Evolutionary conservation across 2,329 filamentous ascomycete genomes (phyloP), one percentile per base, ranked within the genome.

Genomic region (Fusarium zealandicum): DNA sequence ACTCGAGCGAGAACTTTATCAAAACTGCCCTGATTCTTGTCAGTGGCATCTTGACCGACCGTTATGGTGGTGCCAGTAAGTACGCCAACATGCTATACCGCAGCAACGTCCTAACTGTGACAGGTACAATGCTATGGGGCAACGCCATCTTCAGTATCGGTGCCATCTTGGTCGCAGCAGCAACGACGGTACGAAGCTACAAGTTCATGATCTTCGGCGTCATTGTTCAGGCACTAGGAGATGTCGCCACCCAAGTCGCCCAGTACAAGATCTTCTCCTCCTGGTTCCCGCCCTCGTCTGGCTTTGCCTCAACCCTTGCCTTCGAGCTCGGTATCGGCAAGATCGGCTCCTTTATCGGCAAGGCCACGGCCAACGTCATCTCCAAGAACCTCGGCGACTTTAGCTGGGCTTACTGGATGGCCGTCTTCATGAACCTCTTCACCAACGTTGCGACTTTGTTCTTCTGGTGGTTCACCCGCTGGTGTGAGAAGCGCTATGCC

Each of bases 221-320:
- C 30, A 73, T 87, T 1, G 70, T 87, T 11, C 76, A 81, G 22
- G 78, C 83, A 0, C 69, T 87, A 0, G 84, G 84, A n/a, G 84
- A 87, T 55, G 84, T 86, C 16, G 82, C 84, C 0, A 87, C 85
- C 0, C 84, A 87, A 60, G 77, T 86, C 25, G 85, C 85, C 0
- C 83, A 87, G 65, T 87, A 87, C 67, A 85, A 86, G 55, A 80
- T 87, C 56, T 87, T 87, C 61, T 85, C 82, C 0, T 84, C 82
- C 0, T 87, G 84, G 84, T 87, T 87, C 56, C 76, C 84, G 0
- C 85, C 84, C 0, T 83, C 77, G 7, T 79, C 82, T 50, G 84
- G 84, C 2, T 87, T 87, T 63, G 85, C 84, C 0, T 84, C 83
- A 0, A 87, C 84, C 0, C 74, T 87, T 0, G 84, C 79, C 0